Conservation (phyloP, 1,284 basidiomycete species). For the Schizophyllum commune region DNA sequence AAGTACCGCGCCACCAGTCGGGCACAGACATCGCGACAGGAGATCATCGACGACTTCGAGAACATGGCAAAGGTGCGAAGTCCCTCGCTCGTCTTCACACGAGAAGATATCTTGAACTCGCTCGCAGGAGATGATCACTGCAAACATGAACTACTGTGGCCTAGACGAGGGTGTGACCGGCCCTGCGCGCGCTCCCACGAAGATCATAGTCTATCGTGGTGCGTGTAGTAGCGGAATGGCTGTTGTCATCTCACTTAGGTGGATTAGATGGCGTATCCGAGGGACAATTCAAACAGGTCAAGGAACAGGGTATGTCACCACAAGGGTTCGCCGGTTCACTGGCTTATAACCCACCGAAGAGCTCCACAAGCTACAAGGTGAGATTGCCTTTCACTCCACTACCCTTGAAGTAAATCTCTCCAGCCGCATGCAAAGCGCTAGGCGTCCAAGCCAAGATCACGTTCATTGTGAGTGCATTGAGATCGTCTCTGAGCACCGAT, state of each 20-base stretch:
- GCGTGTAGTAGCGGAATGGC: conserved; percentile 10
- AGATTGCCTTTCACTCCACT: conserved; percentile 7
- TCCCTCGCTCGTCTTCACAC: neutral
- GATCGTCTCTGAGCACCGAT: too few relatives aligned
- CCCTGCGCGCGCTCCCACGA: conserved; percentile 38
- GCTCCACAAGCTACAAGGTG: conserved; percentile 49
- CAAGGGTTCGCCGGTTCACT: conserved; percentile 32
- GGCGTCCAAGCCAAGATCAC: conserved; percentile 61
- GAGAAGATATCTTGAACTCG: neutral
- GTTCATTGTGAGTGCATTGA: conserved; percentile 39
- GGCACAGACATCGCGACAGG: conserved; percentile 60
- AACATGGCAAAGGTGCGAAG: conserved; percentile 40
- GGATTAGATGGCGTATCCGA: conserved; percentile 69
- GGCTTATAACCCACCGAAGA: conserved; percentile 20
- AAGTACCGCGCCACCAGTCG: conserved; percentile 48
- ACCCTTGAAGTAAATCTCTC: conserved; percentile 2
- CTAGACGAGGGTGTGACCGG: conserved; percentile 42
- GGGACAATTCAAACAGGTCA: conserved; percentile 66
- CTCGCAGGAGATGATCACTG: neutral
- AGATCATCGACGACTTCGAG: conserved; percentile 67
- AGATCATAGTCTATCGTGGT: conserved; percentile 73
- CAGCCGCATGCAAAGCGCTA: conserved; percentile 50
- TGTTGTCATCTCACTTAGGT: conserved; percentile 3
- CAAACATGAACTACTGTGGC: conserved; percentile 32
- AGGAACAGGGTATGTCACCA: conserved; percentile 35